phyloP scores from a whole-genome alignment of 2,329 filamentous ascomycete genomes.

The Lasiodiplodia sp. region DNA sequence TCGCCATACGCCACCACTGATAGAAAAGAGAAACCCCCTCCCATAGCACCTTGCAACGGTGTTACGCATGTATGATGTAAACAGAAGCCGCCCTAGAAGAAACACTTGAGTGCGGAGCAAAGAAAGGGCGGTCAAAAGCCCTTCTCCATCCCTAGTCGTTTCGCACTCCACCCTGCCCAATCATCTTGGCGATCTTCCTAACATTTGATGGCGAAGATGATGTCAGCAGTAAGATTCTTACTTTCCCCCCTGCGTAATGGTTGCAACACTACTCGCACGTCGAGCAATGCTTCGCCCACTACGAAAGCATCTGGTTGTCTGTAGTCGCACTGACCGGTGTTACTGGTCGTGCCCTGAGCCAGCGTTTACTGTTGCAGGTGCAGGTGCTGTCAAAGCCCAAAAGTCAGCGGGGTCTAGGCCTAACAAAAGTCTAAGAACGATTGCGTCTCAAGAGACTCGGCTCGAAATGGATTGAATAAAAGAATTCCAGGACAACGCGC shows the following conservation, averaged over 20 bases:
- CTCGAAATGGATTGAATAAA: background rate
- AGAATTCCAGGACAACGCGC: background rate
- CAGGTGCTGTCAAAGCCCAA: constrained; percentile 4
- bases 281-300: background rate
- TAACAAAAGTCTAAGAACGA: background rate
- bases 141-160: background rate
- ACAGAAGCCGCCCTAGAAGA: constrained; percentile 8
- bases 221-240: background rate
- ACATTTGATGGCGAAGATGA: background rate
- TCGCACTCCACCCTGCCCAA: background rate
- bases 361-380: background rate
- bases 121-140: background rate
- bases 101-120: background rate
- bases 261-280: background rate
- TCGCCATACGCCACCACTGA: constrained; percentile 12
- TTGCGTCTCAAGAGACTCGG: background rate
- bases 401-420: background rate
- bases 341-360: constrained; percentile 2
- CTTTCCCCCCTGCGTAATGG: background rate
- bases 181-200: background rate
- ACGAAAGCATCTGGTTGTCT: background rate
- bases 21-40: background rate
- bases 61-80: background rate
- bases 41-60: constrained; percentile 11
- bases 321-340: background rate